Conservation (phyloP, 306 rosid genomes). For the Ormosia emarginata region DNA sequence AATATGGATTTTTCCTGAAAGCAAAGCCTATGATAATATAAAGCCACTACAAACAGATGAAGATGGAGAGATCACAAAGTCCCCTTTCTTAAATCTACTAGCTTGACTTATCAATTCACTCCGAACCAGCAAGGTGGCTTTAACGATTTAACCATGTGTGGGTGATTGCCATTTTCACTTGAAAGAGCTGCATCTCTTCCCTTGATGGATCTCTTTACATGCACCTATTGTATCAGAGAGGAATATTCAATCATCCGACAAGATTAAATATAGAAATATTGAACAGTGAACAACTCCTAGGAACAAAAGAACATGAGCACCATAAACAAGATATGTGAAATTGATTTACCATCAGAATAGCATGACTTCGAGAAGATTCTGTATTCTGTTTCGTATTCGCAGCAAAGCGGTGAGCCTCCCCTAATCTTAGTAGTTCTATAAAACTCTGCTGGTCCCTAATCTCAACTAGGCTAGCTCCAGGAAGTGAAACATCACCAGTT, state of each 20-base stretch:
- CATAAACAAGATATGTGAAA: constrained; percentile 12
- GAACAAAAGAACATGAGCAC: constrained; percentile 24
- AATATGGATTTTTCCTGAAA: constrained; percentile 6
- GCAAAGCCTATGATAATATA: constrained; percentile 9
- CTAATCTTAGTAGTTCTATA: constrained; percentile 80
- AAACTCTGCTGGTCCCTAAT: constrained; percentile 86
- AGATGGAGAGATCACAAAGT: not conserved
- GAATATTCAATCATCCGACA: constrained; percentile 23
- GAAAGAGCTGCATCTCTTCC: constrained; percentile 70
- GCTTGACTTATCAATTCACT: constrained; percentile 97
- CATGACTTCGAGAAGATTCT: constrained; percentile 99
- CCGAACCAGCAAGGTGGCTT: constrained; percentile 98
- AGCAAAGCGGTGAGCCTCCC: constrained; percentile 97
- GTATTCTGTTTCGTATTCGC: constrained; percentile 94
- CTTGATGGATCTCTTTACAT: constrained; percentile 70
- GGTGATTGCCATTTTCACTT: constrained; percentile 61
- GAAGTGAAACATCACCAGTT: constrained; percentile 94
- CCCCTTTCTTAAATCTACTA: constrained; percentile 19
- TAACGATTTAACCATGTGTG: constrained; percentile 59
- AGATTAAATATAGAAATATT: constrained; percentile 11
- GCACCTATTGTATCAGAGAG: constrained; percentile 56
- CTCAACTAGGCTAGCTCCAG: constrained; percentile 87
- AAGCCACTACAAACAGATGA: constrained; percentile 12
- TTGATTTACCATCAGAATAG: constrained; percentile 81
- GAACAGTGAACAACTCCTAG: constrained; percentile 13